Percentiles rank a stretch among this genome's conserved stretches.
These are phyloP conservation scores for Guyanaporus albipodus DNA, from an alignment of 768 basidiomycete genomes.

Conservation along the genomic window DNA sequence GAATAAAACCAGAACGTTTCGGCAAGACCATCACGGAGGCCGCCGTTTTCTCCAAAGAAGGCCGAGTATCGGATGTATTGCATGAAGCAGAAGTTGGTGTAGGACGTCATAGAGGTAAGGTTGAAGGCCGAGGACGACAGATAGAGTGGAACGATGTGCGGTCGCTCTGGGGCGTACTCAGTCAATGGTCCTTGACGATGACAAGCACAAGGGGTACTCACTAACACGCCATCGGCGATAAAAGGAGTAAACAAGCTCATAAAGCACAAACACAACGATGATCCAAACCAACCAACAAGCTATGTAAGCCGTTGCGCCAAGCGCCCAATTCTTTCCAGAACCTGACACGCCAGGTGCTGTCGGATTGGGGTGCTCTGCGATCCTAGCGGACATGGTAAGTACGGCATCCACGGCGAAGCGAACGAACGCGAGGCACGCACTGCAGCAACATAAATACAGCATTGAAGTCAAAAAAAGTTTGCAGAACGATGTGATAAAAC, in stretches of 20 bases:
- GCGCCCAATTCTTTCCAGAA: conserved; percentile 74
- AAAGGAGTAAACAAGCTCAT: conserved; percentile 76
- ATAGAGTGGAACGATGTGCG: conserved; percentile 78
- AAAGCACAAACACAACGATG: conserved; percentile 66
- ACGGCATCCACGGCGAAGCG: background rate
- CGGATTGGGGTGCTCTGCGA: conserved; percentile 71
- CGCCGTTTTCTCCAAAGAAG: conserved; percentile 49
- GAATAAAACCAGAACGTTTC: conserved; percentile 82
- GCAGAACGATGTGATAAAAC: conserved; percentile 68
- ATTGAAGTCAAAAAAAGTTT: conserved; percentile 89
- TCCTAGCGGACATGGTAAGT: conserved; percentile 41
- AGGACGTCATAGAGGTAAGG: conserved; percentile 72
- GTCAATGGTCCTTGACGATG: conserved; percentile 10
- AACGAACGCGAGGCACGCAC: conserved; percentile 45
- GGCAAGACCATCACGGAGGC: conserved; percentile 58
- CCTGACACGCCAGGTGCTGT: conserved; percentile 64
- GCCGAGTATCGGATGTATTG: conserved; percentile 73
- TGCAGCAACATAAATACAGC: conserved; percentile 78
- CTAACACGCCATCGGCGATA: conserved; percentile 73
- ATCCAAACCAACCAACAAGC: conserved; percentile 79
- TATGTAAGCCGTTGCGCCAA: conserved; percentile 79
- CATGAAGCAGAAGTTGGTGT: conserved; percentile 80
- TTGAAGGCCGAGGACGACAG: conserved; percentile 76
- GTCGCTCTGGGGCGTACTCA: conserved; percentile 58
- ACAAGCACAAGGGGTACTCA: conserved; percentile 41